phyloP scores from a whole-genome alignment of 140 eudicot species.

The Stevia rebaudiana region DNA sequence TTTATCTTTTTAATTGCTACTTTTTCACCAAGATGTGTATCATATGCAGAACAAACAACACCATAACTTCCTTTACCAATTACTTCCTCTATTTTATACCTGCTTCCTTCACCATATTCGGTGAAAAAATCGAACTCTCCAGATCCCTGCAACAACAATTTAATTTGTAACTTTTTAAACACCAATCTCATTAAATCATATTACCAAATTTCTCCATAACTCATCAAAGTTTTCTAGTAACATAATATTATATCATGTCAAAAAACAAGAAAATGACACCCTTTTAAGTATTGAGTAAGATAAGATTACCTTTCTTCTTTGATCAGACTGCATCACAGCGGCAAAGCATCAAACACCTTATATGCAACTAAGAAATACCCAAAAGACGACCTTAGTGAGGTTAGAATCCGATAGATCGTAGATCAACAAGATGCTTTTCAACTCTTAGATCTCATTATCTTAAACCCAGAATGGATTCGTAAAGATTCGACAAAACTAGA shows the following conservation, averaged over 20 bases:
- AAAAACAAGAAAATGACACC: too few relatives aligned
- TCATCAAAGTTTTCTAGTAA: too few relatives aligned
- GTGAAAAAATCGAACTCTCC: slow-evolving; percentile 47
- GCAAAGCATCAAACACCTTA: slow-evolving; percentile 48
- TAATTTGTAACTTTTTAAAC: too few relatives aligned
- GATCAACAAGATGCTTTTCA: slow-evolving; percentile 21
- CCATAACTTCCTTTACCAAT: slow-evolving; percentile 73
- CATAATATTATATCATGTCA: too few relatives aligned
- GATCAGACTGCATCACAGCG: slow-evolving; percentile 86
- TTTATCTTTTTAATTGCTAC: slow-evolving; percentile 74
- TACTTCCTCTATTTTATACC: slow-evolving; percentile 54
- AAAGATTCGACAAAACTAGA: slow-evolving; percentile 1
- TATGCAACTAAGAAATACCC: slow-evolving; percentile 14
- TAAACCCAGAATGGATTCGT: slow-evolving; percentile 19
- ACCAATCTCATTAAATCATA: too few relatives aligned
- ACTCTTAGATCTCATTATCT: slow-evolving; percentile 15
- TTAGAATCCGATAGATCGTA: slow-evolving; percentile 9
- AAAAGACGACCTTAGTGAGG: neutral
- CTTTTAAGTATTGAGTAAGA: too few relatives aligned
- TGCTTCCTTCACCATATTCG: slow-evolving; percentile 52
- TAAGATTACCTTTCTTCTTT: slow-evolving; percentile 60
- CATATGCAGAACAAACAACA: slow-evolving; percentile 61
- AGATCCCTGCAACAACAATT: slow-evolving; percentile 32
- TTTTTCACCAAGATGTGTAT: slow-evolving; percentile 53
- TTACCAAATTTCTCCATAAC: too few relatives aligned